Evolutionary conservation across 2,329 filamentous ascomycete species (phyloP).

Genomic region (Nothopassalora personata): DNA sequence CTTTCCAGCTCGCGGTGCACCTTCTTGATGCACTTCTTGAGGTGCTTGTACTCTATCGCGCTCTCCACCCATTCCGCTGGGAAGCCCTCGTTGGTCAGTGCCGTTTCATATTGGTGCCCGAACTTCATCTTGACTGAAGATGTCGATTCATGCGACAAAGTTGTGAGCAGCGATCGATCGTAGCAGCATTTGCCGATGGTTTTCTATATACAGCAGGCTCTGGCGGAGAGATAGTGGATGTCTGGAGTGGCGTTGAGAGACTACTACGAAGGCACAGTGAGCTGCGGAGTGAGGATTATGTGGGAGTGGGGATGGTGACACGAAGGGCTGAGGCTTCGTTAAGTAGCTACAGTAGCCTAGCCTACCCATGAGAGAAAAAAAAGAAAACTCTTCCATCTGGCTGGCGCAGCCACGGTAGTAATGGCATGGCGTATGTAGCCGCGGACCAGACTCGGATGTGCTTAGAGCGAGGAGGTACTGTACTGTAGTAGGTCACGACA

Average conservation of each 20-base stretch:
- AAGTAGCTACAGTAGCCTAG: neutral
- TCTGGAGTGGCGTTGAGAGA: neutral
- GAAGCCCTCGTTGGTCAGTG: conserved; percentile 66
- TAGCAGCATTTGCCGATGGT: too few relatives aligned
- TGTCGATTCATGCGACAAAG: neutral
- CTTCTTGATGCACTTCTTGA: conserved; percentile 85
- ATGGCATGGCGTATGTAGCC: neutral
- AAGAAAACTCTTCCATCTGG: neutral
- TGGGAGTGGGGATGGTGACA: neutral
- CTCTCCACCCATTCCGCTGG: conserved; percentile 65
- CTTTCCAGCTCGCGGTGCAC: conserved; percentile 65
- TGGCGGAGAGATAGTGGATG: neutral
- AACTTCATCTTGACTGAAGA: conserved; percentile 66
- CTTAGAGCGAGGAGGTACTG: neutral
- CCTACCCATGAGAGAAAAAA: neutral
- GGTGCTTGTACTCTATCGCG: conserved; percentile 75
- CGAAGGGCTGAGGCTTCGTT: neutral
- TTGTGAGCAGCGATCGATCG: neutral
- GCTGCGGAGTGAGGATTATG: neutral
- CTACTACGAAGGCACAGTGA: neutral
- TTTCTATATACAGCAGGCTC: too few relatives aligned
- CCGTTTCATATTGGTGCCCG: conserved; percentile 68
- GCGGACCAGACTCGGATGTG: neutral
- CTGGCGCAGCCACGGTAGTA: neutral
- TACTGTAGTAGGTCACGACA: neutral